Base-by-base conservation (phyloP, 2,329 filamentous ascomycete species). In the Clarireedia homoeocarpa region DNA sequence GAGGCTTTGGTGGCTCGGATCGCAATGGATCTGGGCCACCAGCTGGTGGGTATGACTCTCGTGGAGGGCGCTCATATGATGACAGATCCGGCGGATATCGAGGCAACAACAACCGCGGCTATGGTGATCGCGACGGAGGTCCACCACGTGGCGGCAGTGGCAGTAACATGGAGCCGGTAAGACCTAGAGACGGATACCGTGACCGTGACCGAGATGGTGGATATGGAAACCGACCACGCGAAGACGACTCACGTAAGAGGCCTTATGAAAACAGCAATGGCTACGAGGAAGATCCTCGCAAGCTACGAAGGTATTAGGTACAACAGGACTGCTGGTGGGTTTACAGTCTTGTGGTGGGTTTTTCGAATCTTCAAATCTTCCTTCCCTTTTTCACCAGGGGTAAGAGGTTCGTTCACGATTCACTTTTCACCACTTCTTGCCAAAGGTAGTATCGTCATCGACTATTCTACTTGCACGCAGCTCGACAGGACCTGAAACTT, bases 161-260 rank as follows among this genome's bases (percentile, higher is more conserved):
- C 62, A 88, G 88, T 74, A 94, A 95, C 73, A 86, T 87, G 72
- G 90, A 95, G 71, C 89, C 89, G 59, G 82, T 94, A 69, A 85
- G 87, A 67, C 82, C 83, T 53, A 74, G 84, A 66, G 83, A 85
- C 26, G 54, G 81, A 61, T 75, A 79, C 52, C 73, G 77, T 50
- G 70, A 79, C 52, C 73, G 77, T 49, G 70, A 79, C 53, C 40
- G 53, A 45, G 79, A 81, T 71, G 71, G 78, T 66, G 72, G 71
- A 59, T 65, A 72, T 68, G 70, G 78, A 51, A 78, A 80, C 71
- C 71, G 78, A 66, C 77, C 82, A 62, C 79, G 78, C 57, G 72
- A 80, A 55, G 75, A 79, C 57, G 71, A 73, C 48, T 67, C 82
- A 45, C 71, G 78, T 47, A 81, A 82, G 73, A 72, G 79, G 68